Base-by-base conservation (phyloP, 306 rosid genomes). In the Acmispon strigosus region DNA sequence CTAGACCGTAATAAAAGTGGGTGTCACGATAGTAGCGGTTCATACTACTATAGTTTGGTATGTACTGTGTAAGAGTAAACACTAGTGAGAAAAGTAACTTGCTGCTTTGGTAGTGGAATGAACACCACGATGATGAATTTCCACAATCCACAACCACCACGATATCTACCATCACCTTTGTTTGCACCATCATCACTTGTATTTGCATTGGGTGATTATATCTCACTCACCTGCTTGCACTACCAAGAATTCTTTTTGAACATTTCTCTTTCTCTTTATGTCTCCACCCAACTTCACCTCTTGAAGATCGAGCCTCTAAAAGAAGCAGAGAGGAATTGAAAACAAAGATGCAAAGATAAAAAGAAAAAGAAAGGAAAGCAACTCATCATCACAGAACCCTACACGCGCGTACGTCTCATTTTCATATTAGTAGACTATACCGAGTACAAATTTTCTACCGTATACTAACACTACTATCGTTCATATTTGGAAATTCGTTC, bases 161-260 rank as follows among this genome's bases (percentile, higher is more conserved):
- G 47, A 61, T 68, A 58, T 66, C 74, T 58, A 58, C 69, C 62
- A 22, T 76, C 12, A 61, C 20, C 41, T 36, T 36, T 36, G 10
- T 7, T 54, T 34, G 53, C 49, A 70, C 59, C 73, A 47, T 56
- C 66, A 75, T 50, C 34, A 19, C 41, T 8, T 32, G 8, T 36
- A 49, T 66, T 55, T 24, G 8, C 74, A 10, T 16, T 20, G 76
- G 55, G 65, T 80, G 65, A 70, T 73, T 57, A 59, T 65, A 75
- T 71, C 89, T 41, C 54, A 59, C 77, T 58, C 68, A 72, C 81
- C 81, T 47, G 64, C 81, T 73, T n/a, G 55, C 81, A 76, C 82
- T 73, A 24, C 32, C 32, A 27, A 27, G 32, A 22, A 22, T 32
- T 32, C 37, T 32, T 6, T 32, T 32, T 32, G 37, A 32, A 32